These are phyloP conservation scores for Carnegiea gigantea DNA, from an alignment of 179 eudicot genomes.

Conservation along the genomic window DNA sequence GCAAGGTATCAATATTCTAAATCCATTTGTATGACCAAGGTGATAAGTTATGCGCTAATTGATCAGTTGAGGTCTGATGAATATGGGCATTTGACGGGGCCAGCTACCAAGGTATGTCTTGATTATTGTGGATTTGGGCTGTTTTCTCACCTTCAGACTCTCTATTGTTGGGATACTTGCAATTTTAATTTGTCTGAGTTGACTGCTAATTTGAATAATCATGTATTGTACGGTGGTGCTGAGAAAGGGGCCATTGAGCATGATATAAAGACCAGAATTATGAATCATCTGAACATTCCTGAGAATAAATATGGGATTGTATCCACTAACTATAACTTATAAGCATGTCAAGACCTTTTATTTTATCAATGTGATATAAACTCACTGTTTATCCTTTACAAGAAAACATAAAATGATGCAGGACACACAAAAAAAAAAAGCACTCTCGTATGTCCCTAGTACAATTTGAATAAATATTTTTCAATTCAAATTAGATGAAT, in stretches of 20 bases:
- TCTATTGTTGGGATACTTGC: constrained; percentile 87
- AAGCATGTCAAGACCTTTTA: too few species aligned
- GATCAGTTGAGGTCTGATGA: constrained; percentile 90
- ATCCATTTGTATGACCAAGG: too few species aligned
- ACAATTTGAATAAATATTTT: too few species aligned
- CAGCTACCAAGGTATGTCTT: constrained; percentile 83
- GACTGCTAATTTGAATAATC: constrained; percentile 93
- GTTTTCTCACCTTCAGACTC: constrained; percentile 85
- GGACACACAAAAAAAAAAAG: too few species aligned
- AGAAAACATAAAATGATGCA: too few species aligned
- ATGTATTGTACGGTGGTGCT: constrained; percentile 94
- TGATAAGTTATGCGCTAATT: too few species aligned
- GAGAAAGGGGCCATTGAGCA: constrained; percentile 88
- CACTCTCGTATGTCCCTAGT: too few species aligned
- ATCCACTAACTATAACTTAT: too few species aligned
- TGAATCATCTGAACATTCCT: constrained; percentile 95
- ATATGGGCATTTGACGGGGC: constrained; percentile 65
- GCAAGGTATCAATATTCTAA: too few species aligned
- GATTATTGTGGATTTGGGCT: constrained; percentile 97
- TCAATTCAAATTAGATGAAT: too few species aligned
- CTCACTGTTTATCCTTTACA: too few species aligned
- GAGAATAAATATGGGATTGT: constrained; percentile 97
- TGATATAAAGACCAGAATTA: constrained; percentile 83
- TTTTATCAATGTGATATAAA: too few species aligned
- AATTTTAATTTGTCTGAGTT: constrained; percentile 95